These are phyloP conservation scores for Stephania yunnanensis DNA, from an alignment of 164 flowering plant genomes.

Conservation along the genomic window DNA sequence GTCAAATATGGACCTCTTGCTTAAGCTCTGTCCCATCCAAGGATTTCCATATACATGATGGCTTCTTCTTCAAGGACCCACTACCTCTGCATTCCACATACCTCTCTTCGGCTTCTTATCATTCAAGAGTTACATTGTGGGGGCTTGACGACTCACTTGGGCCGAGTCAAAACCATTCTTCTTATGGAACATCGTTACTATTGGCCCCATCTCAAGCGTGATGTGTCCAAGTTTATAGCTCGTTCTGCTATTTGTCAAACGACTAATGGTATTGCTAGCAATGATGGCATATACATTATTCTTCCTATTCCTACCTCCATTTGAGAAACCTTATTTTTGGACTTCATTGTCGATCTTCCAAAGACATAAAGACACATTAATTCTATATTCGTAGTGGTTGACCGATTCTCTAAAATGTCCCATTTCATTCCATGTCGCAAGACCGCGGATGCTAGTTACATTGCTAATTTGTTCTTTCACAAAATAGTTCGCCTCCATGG, in stretches of 20 bases:
- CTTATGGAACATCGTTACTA: not conserved
- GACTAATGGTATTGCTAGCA: not conserved
- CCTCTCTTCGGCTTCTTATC: not conserved
- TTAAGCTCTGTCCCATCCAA: no score
- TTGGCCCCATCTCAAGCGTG: not conserved
- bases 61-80: not conserved
- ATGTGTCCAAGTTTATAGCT: not conserved
- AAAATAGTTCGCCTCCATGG: not conserved
- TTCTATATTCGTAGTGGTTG: not conserved
- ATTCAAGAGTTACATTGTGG: not conserved
- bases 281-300: not conserved
- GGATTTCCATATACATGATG: not conserved
- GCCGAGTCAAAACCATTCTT: not conserved
- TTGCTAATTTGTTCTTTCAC: not conserved
- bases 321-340: not conserved
- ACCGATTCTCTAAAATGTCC: not conserved
- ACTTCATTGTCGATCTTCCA: not conserved
- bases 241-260: not conserved
- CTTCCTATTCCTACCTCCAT: not conserved
- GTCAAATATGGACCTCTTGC: not conserved
- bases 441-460: not conserved
- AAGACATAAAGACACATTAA: not conserved
- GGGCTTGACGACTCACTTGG: not conserved
- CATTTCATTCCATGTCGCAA: not conserved
- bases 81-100: not conserved